Base-by-base conservation (phyloP, 208 protist species). In the Histomonas meleagridis region DNA sequence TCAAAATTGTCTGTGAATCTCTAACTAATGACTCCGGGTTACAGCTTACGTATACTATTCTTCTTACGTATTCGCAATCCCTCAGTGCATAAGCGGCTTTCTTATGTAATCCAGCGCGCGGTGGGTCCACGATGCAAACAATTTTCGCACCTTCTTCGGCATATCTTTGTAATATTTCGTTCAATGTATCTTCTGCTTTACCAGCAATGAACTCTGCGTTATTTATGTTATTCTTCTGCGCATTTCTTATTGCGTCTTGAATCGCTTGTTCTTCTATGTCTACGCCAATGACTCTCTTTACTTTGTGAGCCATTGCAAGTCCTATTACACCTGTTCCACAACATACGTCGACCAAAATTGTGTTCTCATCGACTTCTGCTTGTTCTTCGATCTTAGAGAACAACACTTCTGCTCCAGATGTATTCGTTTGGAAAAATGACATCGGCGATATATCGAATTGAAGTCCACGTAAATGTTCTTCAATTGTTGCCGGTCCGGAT, bases 41-140 rank as follows among this genome's bases (percentile, higher is more conserved):
- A 70, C 93, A 94, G 0, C 86, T 76, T 0, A 94, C 91, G 60
- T 92, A 94, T 62, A 94, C 38, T 32, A 94, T 0, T 28, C 91
- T 91, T 7, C 40, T 32, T 28, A 94, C 40, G 2, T 1, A 2
- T 1, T 21, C 7, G 65, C 92, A 93, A 0, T 55, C 21, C 28
- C 93, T 92, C 48, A 94, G 91, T 10, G 93, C 53, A 28, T 93
- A 69, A 21, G 93, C 2, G 28, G 93, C 92, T 55, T 69, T 92
- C 23, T 48, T 51, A 48, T 94, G 93, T 28, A 94, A 62, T 28
- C 93, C 93, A 12, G 55, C 49, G n/a, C 93, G 92, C 0, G 94
- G 94, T 9, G 94, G 94, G 62, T 95, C 94, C 7, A 94, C 91
- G 26, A 95, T 91, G 18, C 60, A 92, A 26, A 94, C 69, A 40